These are phyloP conservation scores for Sarcodon sp. DNA, from an alignment of 768 basidiomycete species.

Conservation along the genomic window DNA sequence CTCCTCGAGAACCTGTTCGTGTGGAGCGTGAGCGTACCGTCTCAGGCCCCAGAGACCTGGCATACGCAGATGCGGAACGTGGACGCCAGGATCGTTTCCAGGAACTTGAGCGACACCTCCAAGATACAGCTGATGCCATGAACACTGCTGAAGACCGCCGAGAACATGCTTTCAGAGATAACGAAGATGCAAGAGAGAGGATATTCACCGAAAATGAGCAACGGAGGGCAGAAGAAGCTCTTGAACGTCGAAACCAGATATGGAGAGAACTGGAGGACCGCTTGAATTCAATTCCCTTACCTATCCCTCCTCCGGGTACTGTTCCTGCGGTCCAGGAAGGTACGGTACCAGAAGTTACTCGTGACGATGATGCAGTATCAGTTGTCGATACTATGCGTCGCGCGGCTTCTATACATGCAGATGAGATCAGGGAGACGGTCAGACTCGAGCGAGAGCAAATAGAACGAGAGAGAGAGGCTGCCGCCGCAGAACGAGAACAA, in stretches of 20 bases:
- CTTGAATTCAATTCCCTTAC: slow-evolving; percentile 5
- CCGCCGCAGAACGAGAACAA: slow-evolving; percentile 40
- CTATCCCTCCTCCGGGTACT: slow-evolving; percentile 8
- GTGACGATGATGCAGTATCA: slow-evolving; percentile 16
- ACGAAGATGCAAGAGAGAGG: slow-evolving; percentile 53
- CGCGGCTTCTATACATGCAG: slow-evolving; percentile 40
- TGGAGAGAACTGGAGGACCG: slow-evolving; percentile 13
- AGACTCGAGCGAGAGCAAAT: slow-evolving; percentile 47
- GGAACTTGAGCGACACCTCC: slow-evolving; percentile 38
- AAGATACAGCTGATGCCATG: slow-evolving; percentile 32
- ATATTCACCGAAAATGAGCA: slow-evolving; percentile 48
- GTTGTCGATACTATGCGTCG: slow-evolving; percentile 24
- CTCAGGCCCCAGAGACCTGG: slow-evolving; percentile 16
- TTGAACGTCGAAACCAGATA: slow-evolving; percentile 35
- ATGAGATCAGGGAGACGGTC: slow-evolving; percentile 46
- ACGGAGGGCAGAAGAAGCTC: slow-evolving; percentile 42
- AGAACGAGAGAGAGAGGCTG: slow-evolving; percentile 38
- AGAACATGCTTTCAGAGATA: slow-evolving; percentile 47
- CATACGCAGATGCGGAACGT: slow-evolving; percentile 30
- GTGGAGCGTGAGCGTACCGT: neutral
- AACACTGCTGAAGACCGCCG: slow-evolving; percentile 51
- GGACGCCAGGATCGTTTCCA: slow-evolving; percentile 40
- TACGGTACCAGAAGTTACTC: slow-evolving; percentile 1
- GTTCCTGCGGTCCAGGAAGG: neutral
- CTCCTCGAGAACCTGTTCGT: neutral